A percentile compares a stretch with the other conserved stretches of the same genome.
Conservation (phyloP, 805 yeast genomes). For the Pichia phayaonensis region DNA sequence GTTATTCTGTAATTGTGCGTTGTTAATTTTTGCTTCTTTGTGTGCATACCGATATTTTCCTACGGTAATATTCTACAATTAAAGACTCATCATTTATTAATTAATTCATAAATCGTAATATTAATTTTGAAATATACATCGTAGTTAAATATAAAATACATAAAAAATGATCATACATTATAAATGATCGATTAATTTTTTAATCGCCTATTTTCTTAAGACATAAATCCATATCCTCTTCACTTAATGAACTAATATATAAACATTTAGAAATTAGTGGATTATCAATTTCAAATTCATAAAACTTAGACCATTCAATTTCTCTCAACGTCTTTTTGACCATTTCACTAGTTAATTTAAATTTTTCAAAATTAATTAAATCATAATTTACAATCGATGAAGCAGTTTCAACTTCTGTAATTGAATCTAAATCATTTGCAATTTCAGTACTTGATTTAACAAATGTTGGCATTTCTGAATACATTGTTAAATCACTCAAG, state of each 20-base stretch:
- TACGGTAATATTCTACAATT: not conserved
- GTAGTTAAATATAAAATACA: not conserved
- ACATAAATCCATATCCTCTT: constrained; percentile 57
- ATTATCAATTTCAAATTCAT: constrained; percentile 45
- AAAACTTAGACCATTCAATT: constrained; percentile 78
- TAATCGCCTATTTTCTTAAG: constrained; percentile 14
- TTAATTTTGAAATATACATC: not conserved
- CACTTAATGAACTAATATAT: constrained; percentile 66
- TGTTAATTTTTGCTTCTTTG: not conserved
- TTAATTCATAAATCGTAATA: not conserved
- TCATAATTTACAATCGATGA: constrained; percentile 24
- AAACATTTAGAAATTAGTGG: constrained; percentile 78
- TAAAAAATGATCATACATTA: not conserved
- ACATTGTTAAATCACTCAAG: constrained; percentile 72
- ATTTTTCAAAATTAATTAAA: constrained; percentile 70
- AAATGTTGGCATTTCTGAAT: constrained; percentile 53
- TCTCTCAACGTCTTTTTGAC: constrained; percentile 71
- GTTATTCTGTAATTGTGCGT: not conserved
- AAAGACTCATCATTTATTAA: not conserved
- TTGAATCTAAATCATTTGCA: constrained; percentile 6
- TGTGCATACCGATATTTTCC: too few species aligned
- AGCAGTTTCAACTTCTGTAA: constrained; percentile 7
- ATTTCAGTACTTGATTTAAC: constrained; percentile 21
- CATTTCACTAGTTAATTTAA: constrained; percentile 65
- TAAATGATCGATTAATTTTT: not conserved